Percentiles rank a stretch among this genome's conserved stretches.
Conservation (phyloP, 2,329 filamentous ascomycete genomes). For the Aspergillus sp. region DNA sequence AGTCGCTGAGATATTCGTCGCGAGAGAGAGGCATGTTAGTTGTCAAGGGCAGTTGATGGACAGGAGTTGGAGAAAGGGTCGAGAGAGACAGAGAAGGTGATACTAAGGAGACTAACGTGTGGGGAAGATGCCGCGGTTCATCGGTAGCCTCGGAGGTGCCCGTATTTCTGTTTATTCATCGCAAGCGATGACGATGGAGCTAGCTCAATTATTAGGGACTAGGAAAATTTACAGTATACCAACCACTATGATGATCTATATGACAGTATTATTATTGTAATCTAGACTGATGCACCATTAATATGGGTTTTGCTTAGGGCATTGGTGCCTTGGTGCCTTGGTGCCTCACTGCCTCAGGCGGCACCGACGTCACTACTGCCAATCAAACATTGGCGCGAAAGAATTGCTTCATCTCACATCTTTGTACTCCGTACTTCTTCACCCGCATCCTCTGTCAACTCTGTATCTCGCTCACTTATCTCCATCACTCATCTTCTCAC, state of each 20-base stretch:
- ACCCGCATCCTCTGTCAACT: background rate
- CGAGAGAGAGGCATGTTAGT: background rate
- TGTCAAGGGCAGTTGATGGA: background rate
- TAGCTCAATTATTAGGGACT: too few relatives aligned
- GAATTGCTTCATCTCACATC: background rate
- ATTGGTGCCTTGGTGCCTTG: background rate
- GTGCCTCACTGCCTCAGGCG: background rate
- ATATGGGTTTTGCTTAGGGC: background rate
- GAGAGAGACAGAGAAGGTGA: background rate
- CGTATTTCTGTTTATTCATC: background rate
- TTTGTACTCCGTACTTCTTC: background rate
- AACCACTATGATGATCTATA: background rate
- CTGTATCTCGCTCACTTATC: background rate
- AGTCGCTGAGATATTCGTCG: slow-evolving; percentile 65
- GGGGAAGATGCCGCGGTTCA: background rate
- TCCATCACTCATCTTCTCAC: background rate
- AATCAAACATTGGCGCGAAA: background rate
- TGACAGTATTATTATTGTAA: background rate
- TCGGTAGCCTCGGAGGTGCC: background rate
- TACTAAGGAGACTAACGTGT: background rate
- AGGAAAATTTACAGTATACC: too few relatives aligned
- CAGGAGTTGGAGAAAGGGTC: background rate
- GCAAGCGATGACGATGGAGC: too few relatives aligned
- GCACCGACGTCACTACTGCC: background rate
- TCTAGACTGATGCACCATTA: background rate